Evolutionary conservation across 768 basidiomycete genomes (phyloP).

Genomic region (Trametes sanguinea): DNA sequence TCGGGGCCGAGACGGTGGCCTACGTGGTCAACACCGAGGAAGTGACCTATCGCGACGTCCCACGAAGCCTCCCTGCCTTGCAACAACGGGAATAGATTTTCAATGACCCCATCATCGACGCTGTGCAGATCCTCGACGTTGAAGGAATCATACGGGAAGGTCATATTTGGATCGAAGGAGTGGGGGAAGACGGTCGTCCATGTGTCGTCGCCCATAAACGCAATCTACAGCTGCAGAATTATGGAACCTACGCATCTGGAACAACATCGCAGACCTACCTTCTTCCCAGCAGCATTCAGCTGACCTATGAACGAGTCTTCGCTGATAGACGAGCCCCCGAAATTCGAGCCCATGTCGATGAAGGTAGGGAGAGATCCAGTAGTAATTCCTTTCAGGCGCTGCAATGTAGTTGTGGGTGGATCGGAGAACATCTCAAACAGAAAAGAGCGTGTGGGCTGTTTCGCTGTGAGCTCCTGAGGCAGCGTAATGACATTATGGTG

Average conservation of each 20-base stretch:
- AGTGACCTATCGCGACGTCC: constrained; percentile 90
- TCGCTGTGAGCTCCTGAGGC: constrained; percentile 67
- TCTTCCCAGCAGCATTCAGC: constrained; percentile 56
- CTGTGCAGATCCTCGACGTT: constrained; percentile 98
- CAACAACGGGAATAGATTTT: constrained; percentile 81
- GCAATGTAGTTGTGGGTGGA: constrained; percentile 93
- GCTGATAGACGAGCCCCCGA: constrained; percentile 80
- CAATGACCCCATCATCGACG: constrained; percentile 88
- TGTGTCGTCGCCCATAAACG: constrained; percentile 96
- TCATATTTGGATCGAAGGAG: constrained; percentile 68
- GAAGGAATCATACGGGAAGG: constrained; percentile 92
- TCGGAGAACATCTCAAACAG: constrained; percentile 90
- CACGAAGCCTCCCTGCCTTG: constrained; percentile 53
- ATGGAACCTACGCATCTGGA: constrained; percentile 13
- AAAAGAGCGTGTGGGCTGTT: constrained; percentile 71
- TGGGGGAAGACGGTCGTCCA: constrained; percentile 90
- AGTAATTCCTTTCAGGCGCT: constrained; percentile 92
- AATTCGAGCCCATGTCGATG: constrained; percentile 90
- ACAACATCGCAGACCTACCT: constrained; percentile 42
- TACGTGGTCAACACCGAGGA: constrained; percentile 94
- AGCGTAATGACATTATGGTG: constrained; percentile 85
- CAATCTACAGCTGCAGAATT: constrained; percentile 51
- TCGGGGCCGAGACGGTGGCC: constrained; percentile 94
- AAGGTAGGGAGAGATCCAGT: constrained; percentile 96
- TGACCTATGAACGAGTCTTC: constrained; percentile 91